Conservation (phyloP, 257 asterid species). For the Salvia splendens region DNA sequence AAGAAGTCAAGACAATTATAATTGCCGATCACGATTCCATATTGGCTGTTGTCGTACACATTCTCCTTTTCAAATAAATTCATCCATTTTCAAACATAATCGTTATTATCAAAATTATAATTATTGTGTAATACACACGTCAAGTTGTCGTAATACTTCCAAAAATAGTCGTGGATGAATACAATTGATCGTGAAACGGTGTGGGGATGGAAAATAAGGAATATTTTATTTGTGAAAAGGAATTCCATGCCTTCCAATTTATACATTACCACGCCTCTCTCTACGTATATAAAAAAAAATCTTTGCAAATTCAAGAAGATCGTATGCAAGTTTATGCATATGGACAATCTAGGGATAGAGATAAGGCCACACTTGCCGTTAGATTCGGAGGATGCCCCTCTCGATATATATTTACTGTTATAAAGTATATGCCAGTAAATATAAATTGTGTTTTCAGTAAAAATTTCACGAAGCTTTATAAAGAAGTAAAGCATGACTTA, state of each 20-base stretch:
- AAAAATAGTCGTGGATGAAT: constrained; percentile 11
- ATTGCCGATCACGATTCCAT: no score
- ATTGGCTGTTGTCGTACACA: background rate
- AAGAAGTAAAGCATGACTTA: no score
- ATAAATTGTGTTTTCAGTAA: no score
- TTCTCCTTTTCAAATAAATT: background rate
- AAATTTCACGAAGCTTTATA: no score
- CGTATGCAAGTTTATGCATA: constrained; percentile 35
- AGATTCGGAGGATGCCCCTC: constrained; percentile 27
- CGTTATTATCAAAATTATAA: background rate
- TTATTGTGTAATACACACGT: constrained; percentile 1
- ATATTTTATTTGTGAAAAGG: background rate
- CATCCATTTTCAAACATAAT: background rate
- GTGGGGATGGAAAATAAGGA: constrained; percentile 28
- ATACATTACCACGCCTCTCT: background rate
- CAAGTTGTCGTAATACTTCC: constrained; percentile 26
- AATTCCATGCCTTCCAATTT: background rate
- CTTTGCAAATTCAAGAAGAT: constrained; percentile 16
- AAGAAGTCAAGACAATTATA: no score
- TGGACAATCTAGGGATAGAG: constrained; percentile 18
- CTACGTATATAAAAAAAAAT: background rate
- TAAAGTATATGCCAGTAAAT: no score
- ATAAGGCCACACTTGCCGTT: constrained; percentile 35
- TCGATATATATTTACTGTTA: no score
- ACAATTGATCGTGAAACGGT: constrained; percentile 22